These are phyloP conservation scores for Hypomyces rosellus DNA, from an alignment of 2,329 filamentous ascomycete species.

Conservation along the genomic window DNA sequence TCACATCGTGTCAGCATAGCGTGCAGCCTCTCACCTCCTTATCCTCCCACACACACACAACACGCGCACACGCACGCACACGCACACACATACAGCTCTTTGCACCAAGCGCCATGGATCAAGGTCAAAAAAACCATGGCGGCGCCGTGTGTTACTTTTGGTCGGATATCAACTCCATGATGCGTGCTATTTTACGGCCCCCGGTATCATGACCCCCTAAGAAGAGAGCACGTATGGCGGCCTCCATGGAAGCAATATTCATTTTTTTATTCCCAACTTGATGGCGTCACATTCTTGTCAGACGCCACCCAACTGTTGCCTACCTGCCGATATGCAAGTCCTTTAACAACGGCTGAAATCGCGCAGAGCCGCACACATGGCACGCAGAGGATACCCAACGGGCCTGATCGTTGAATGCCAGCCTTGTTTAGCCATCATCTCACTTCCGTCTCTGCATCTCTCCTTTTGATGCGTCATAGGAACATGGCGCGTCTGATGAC, in stretches of 20 bases:
- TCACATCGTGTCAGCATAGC: not conserved
- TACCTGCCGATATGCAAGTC: not conserved
- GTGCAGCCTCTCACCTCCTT: not conserved
- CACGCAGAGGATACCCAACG: slow-evolving; percentile 6
- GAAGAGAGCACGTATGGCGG: no score
- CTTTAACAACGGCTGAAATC: no score
- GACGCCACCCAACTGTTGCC: no score
- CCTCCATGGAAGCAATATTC: not conserved
- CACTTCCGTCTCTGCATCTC: not conserved
- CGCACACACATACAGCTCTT: not conserved
- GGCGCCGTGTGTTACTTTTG: no score
- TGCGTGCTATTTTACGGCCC: not conserved
- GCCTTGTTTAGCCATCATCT: not conserved
- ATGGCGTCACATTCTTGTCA: no score
- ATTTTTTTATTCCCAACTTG: no score
- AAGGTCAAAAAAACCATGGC: no score
- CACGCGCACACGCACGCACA: not conserved
- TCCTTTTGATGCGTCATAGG: slow-evolving; percentile 6
- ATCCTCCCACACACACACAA: no score
- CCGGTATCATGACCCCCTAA: no score
- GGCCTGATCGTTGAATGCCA: not conserved
- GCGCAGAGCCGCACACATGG: slow-evolving; percentile 1
- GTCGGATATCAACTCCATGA: not conserved
- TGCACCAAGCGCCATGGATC: no score
- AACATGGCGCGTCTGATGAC: slow-evolving; percentile 1